phyloP scores from a whole-genome alignment of 768 basidiomycete species.

The Tulasnella calospora region DNA sequence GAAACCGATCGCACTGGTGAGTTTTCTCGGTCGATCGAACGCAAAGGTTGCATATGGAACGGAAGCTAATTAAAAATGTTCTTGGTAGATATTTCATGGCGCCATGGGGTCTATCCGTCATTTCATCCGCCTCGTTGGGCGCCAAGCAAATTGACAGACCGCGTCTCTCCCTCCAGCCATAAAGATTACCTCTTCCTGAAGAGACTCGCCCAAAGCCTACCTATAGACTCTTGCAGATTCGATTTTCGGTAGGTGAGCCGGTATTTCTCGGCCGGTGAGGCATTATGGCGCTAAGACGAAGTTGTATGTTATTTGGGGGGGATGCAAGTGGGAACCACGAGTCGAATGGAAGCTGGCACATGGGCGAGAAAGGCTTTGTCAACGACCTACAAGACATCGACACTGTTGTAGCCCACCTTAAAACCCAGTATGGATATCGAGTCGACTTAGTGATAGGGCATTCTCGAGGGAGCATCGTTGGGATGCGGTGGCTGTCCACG shows the following conservation, averaged over 20 bases:
- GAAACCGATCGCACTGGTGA: constrained; percentile 13
- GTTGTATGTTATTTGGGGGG: not conserved
- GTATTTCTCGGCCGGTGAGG: not conserved
- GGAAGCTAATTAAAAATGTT: not conserved
- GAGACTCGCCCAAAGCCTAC: constrained; percentile 57
- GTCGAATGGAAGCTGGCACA: constrained; percentile 60
- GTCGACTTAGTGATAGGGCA: constrained; percentile 71
- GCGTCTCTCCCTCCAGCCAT: no score
- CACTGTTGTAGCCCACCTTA: constrained; percentile 58
- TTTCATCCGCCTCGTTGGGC: not conserved
- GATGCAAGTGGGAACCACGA: constrained; percentile 79
- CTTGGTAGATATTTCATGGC: constrained; percentile 66
- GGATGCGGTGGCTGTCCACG: constrained; percentile 63
- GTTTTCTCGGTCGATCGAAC: not conserved
- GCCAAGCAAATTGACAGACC: not conserved
- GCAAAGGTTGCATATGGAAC: not conserved
- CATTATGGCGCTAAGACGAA: not conserved
- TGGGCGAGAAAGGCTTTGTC: constrained; percentile 46
- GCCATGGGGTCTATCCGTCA: constrained; percentile 59
- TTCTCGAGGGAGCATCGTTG: constrained; percentile 66
- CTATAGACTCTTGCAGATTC: constrained; percentile 78
- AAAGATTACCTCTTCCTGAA: constrained; percentile 68
- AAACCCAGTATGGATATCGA: constrained; percentile 54
- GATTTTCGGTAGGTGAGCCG: constrained; percentile 62
- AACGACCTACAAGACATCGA: constrained; percentile 64